Percentiles rank a stretch among this genome's conserved stretches.
phyloP scores from a whole-genome alignment of 2,329 filamentous ascomycete species.

The Alternaria angustiovoidea region DNA sequence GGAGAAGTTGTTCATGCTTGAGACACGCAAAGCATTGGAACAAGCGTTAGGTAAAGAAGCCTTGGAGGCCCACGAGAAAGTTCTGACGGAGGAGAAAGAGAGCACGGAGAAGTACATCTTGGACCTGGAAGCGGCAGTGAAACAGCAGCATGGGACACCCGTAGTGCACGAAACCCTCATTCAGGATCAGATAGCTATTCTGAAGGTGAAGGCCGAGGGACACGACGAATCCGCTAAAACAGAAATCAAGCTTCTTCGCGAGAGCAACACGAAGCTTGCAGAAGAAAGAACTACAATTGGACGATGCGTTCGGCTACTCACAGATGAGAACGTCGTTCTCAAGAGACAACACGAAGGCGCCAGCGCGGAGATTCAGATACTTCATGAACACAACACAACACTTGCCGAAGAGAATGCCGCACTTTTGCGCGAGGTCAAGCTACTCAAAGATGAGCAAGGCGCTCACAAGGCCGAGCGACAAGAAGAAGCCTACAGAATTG shows the following conservation, averaged over 20 bases:
- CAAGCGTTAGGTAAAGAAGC: slow-evolving; percentile 5
- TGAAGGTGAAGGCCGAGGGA: slow-evolving; percentile 3
- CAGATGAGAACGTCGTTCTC: background rate
- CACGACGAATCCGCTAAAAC: slow-evolving; percentile 1
- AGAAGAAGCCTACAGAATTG: background rate
- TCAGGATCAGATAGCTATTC: background rate
- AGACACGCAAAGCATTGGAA: slow-evolving; percentile 4
- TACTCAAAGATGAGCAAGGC: background rate
- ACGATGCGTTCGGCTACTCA: background rate
- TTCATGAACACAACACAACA: background rate
- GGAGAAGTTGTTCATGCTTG: slow-evolving; percentile 1
- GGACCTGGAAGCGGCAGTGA: slow-evolving; percentile 6
- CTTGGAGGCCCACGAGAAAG: background rate
- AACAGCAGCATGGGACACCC: background rate
- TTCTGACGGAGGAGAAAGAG: slow-evolving; percentile 1
- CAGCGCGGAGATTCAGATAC: background rate
- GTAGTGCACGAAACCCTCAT: background rate
- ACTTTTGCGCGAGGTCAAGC: background rate
- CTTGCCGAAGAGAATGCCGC: background rate
- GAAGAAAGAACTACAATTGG: background rate
- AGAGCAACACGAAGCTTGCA: slow-evolving; percentile 3
- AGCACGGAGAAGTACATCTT: slow-evolving; percentile 5
- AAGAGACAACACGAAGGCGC: background rate
- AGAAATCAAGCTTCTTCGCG: slow-evolving; percentile 3
- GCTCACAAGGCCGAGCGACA: background rate